Conservation (phyloP, 257 asterid species). For the Fraxinus americana region DNA sequence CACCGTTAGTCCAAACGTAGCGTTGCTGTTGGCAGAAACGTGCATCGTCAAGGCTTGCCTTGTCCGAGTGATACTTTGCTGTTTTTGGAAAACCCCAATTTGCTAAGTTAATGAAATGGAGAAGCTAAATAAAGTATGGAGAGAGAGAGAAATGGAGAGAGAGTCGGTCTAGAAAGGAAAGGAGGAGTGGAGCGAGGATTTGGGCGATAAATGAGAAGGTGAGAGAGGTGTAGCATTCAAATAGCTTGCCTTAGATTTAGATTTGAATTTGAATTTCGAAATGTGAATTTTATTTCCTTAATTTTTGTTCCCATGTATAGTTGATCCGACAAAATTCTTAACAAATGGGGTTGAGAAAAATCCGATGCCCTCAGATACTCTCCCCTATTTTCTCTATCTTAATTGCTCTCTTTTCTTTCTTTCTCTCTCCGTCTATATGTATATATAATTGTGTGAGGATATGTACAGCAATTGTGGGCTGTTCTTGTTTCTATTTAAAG, state of each 20-base stretch:
- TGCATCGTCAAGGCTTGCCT: slow-evolving; percentile 25
- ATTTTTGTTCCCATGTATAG: slow-evolving; percentile 27
- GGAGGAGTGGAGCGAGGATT: slow-evolving; percentile 53
- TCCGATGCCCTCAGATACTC: slow-evolving; percentile 53
- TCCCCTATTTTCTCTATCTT: slow-evolving; percentile 2
- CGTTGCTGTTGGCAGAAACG: not conserved
- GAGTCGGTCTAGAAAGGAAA: slow-evolving; percentile 45
- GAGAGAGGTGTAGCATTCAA: slow-evolving; percentile 41
- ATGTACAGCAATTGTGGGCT: slow-evolving; percentile 26
- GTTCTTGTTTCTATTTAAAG: slow-evolving; percentile 39
- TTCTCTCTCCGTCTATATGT: slow-evolving; percentile 2
- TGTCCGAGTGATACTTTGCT: slow-evolving; percentile 29
- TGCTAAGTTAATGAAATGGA: slow-evolving; percentile 19
- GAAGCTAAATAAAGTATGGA: slow-evolving; percentile 15
- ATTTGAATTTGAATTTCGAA: slow-evolving; percentile 33
- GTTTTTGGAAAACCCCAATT: slow-evolving; percentile 33
- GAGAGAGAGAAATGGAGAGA: slow-evolving; percentile 43
- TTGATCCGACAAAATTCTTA: slow-evolving; percentile 48
- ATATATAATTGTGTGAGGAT: slow-evolving; percentile 11
- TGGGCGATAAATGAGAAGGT: slow-evolving; percentile 58
- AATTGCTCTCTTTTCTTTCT: slow-evolving; percentile 11
- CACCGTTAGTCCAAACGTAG: not conserved
- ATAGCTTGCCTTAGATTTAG: slow-evolving; percentile 68
- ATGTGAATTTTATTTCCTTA: slow-evolving; percentile 4
- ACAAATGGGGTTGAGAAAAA: slow-evolving; percentile 55